phyloP scores from a whole-genome alignment of 192 early-diverging fungal genomes.

The Spinellus fusiger region DNA sequence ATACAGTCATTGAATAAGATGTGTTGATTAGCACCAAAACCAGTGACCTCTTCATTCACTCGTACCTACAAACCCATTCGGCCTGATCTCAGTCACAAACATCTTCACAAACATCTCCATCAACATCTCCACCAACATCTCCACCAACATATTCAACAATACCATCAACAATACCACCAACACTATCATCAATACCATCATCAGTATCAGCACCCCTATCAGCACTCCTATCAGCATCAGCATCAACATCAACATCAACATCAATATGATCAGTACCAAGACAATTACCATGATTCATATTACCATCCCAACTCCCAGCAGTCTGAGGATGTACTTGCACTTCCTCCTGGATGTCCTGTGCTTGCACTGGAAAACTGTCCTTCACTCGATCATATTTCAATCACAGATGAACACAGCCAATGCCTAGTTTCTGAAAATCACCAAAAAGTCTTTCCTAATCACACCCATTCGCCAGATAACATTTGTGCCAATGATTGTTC shows the following conservation, averaged over 20 bases:
- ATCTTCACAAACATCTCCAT: conserved; percentile 1
- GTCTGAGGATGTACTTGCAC: neutral
- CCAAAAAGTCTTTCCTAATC: conserved; percentile 6
- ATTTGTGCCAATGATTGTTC: neutral
- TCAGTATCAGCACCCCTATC: neutral
- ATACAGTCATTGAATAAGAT: neutral
- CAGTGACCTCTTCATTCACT: neutral
- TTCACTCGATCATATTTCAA: neutral
- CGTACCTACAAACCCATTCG: neutral
- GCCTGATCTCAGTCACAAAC: neutral
- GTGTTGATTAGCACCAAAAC: neutral
- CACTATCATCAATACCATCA: neutral
- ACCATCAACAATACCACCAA: too few relatives aligned
- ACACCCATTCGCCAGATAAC: conserved; percentile 9
- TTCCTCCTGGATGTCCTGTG: neutral
- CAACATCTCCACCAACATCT: conserved; percentile 3
- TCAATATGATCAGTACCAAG: too few relatives aligned
- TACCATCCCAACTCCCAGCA: neutral
- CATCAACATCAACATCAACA: neutral
- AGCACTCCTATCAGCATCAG: too few relatives aligned
- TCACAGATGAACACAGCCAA: neutral
- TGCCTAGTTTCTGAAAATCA: conserved; percentile 27
- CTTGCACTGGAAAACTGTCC: neutral
- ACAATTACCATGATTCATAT: too few relatives aligned
- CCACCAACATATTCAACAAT: too few relatives aligned